Evolutionary conservation across 306 rosid species (phyloP).

Genomic region (Cucurbita ficifolia): DNA sequence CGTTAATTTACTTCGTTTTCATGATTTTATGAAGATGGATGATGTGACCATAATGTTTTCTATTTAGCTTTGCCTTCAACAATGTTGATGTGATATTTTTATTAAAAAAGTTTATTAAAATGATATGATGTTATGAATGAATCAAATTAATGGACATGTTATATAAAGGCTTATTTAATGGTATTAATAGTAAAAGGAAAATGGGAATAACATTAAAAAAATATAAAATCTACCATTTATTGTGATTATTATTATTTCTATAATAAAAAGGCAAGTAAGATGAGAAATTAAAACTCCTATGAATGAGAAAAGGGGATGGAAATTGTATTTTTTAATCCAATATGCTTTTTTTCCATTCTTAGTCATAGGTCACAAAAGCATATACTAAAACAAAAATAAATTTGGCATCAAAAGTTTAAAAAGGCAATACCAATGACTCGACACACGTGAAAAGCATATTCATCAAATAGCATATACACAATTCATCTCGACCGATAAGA

Average conservation of each 20-base stretch:
- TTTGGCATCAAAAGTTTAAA: no score
- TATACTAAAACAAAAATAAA: background rate
- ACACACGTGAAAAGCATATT: no score
- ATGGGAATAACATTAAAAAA: background rate
- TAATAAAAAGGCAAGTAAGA: background rate
- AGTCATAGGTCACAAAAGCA: background rate
- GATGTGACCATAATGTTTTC: background rate
- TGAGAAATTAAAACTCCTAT: background rate
- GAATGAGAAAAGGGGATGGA: background rate
- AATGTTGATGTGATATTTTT: background rate
- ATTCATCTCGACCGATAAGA: no score
- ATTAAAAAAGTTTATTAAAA: no score
- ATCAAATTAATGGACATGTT: background rate
- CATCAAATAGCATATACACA: no score
- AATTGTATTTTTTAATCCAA: background rate
- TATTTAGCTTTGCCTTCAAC: background rate
- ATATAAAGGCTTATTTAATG: background rate
- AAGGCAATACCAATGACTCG: no score
- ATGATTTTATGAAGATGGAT: no score
- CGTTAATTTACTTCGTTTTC: no score
- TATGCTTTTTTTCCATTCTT: background rate
- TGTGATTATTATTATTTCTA: background rate
- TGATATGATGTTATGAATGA: background rate
- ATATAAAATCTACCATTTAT: background rate
- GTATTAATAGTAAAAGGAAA: background rate